A percentile compares a stretch with the other conserved stretches of the same genome.
phyloP scores from a whole-genome alignment of 2,329 filamentous ascomycete genomes.

The Penicillium hordei region DNA sequence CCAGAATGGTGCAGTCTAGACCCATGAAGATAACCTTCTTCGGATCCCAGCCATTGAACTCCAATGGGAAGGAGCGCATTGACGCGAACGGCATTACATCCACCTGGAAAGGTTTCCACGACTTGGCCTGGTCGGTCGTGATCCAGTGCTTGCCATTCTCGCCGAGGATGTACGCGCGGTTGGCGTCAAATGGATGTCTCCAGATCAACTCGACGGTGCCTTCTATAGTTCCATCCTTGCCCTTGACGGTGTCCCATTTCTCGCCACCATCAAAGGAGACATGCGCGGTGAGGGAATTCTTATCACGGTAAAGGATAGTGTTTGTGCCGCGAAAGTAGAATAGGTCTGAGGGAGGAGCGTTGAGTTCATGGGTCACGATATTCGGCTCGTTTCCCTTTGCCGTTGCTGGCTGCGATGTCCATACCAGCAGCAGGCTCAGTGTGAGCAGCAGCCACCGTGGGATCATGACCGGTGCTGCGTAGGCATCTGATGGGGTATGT shows the following conservation, averaged over 20 bases:
- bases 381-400: conserved; percentile 63
- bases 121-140: conserved; percentile 78
- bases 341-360: conserved; percentile 65
- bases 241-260: conserved; percentile 69
- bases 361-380: conserved; percentile 65
- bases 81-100: conserved; percentile 58
- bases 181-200: conserved; percentile 75
- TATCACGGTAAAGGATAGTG: conserved; percentile 72
- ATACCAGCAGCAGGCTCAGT: conserved; percentile 54
- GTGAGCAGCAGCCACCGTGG: conserved; percentile 48
- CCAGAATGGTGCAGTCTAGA: conserved; percentile 64
- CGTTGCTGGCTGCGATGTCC: conserved; percentile 44
- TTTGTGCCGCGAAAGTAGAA: conserved; percentile 93
- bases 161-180: conserved; percentile 79
- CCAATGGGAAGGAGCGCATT: conserved; percentile 52
- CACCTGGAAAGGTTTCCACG: conserved; percentile 73
- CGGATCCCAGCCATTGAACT: conserved; percentile 80
- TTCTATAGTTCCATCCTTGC: conserved; percentile 54
- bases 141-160: conserved; percentile 71
- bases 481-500: conserved; percentile 31
- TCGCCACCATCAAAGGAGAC: conserved; percentile 79
- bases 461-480: conserved; percentile 38
- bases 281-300: conserved; percentile 63
- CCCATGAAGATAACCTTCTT: conserved; percentile 84
- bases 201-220: conserved; percentile 58